Evolutionary conservation across 176 grass and related monocot genomes (phyloP).

Genomic region (Oryza meyeriana): DNA sequence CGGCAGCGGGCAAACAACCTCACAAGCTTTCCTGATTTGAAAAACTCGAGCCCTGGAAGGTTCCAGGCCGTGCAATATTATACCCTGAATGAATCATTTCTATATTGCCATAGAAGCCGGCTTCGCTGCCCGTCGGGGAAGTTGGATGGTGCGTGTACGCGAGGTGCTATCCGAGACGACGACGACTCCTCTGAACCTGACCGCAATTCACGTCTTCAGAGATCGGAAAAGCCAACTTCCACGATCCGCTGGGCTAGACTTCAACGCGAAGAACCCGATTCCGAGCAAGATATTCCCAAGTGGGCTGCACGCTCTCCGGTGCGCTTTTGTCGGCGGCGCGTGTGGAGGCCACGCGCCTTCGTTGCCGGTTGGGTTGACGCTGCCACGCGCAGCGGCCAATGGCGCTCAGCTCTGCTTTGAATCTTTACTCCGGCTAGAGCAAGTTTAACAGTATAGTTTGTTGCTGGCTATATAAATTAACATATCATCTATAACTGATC

Average conservation of each 20-base stretch:
- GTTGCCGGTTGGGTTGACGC: too few relatives aligned
- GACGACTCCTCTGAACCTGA: neutral
- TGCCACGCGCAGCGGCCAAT: neutral
- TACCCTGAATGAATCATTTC: neutral
- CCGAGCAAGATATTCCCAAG: neutral
- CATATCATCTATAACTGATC: too few relatives aligned
- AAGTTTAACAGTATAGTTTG: too few relatives aligned
- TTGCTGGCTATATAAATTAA: too few relatives aligned
- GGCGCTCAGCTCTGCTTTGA: too few relatives aligned
- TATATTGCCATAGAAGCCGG: neutral
- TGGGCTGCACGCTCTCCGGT: neutral
- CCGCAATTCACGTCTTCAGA: neutral
- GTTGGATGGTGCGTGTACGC: neutral
- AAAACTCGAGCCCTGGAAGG: slow-evolving; percentile 14
- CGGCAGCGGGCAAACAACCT: too few relatives aligned
- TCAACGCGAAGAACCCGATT: too few relatives aligned
- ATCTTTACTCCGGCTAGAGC: too few relatives aligned
- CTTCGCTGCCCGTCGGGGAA: neutral
- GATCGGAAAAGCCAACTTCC: too few relatives aligned
- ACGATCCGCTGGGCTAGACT: neutral
- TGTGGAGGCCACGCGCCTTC: slow-evolving; percentile 27
- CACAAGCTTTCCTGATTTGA: neutral
- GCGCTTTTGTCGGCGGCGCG: neutral
- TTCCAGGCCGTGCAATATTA: slow-evolving; percentile 30
- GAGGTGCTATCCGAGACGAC: neutral